These are phyloP conservation scores for Tolypocladium paradoxum DNA, from an alignment of 2,329 filamentous ascomycete species.

Conservation along the genomic window DNA sequence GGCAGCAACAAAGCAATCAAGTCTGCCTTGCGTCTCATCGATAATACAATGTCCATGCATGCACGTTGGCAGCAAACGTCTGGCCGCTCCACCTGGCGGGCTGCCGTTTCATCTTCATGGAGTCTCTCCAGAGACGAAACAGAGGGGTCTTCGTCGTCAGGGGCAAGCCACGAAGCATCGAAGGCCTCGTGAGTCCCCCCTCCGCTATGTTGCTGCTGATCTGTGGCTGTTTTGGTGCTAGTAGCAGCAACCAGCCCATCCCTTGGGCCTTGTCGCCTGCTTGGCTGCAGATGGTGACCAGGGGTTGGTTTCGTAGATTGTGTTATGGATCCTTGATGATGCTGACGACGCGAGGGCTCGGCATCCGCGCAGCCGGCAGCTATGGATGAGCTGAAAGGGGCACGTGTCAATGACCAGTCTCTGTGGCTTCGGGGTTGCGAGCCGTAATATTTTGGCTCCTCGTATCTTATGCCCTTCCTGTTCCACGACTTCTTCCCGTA, in stretches of 20 bases:
- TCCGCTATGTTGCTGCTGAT: neutral
- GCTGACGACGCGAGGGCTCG: neutral
- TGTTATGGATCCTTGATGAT: neutral
- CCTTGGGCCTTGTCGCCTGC: neutral
- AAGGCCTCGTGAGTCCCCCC: neutral
- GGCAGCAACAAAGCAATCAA: neutral
- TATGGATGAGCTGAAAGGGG: neutral
- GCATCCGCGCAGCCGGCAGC: neutral
- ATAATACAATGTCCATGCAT: neutral
- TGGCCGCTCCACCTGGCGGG: neutral
- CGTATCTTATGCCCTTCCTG: neutral
- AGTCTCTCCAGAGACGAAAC: neutral
- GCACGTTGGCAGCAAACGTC: neutral
- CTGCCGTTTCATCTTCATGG: neutral
- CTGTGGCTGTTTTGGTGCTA: neutral
- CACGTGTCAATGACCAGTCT: neutral
- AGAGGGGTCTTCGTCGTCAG: neutral
- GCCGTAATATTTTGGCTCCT: no score
- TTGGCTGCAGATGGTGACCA: neutral
- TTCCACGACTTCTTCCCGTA: neutral
- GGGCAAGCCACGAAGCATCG: neutral
- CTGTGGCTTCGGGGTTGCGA: no score
- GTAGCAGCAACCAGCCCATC: neutral
- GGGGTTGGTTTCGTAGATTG: neutral
- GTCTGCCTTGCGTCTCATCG: neutral